Evolutionary conservation across 2,329 filamentous ascomycete genomes (phyloP).

Genomic region (Zymoseptoria crescenta): DNA sequence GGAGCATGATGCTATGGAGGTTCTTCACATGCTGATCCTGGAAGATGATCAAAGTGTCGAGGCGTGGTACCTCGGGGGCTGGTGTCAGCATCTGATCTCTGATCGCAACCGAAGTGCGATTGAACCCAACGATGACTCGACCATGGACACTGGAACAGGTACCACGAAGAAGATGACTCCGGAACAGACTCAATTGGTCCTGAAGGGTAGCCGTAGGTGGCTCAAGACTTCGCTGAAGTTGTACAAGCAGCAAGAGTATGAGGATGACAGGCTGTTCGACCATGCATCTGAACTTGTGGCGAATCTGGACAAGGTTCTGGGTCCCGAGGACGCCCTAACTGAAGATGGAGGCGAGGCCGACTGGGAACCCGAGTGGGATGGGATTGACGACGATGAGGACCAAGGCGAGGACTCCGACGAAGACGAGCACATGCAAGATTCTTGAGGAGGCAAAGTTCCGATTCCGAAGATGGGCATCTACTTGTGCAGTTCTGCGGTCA

Average conservation of each 20-base stretch:
- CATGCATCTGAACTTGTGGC: slow-evolving; percentile 66
- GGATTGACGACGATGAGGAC: slow-evolving; percentile 31
- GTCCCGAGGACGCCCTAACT: slow-evolving; percentile 37
- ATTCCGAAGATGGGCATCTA: background rate
- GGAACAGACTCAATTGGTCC: slow-evolving; percentile 34
- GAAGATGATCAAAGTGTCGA: slow-evolving; percentile 95
- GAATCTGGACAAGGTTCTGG: slow-evolving; percentile 37
- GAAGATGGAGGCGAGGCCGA: slow-evolving; percentile 35
- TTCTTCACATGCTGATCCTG: slow-evolving; percentile 71
- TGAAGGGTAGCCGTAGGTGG: slow-evolving; percentile 74
- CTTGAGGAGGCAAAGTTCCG: slow-evolving; percentile 7
- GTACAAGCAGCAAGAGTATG: slow-evolving; percentile 74
- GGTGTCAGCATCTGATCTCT: slow-evolving; percentile 75
- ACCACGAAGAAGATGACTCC: slow-evolving; percentile 39
- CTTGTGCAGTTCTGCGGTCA: background rate
- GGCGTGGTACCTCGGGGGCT: slow-evolving; percentile 93
- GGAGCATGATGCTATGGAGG: slow-evolving; percentile 75
- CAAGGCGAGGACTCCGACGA: slow-evolving; percentile 28
- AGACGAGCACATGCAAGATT: slow-evolving; percentile 23
- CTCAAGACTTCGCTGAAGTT: slow-evolving; percentile 71
- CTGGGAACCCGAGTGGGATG: slow-evolving; percentile 29
- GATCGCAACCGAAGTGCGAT: slow-evolving; percentile 49
- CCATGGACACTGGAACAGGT: slow-evolving; percentile 26
- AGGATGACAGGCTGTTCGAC: slow-evolving; percentile 68
- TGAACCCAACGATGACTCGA: slow-evolving; percentile 13